Percentiles rank a stretch among this genome's conserved stretches.
Conservation (phyloP, 2,329 filamentous ascomycete species). For the Seiridium cupressi region DNA sequence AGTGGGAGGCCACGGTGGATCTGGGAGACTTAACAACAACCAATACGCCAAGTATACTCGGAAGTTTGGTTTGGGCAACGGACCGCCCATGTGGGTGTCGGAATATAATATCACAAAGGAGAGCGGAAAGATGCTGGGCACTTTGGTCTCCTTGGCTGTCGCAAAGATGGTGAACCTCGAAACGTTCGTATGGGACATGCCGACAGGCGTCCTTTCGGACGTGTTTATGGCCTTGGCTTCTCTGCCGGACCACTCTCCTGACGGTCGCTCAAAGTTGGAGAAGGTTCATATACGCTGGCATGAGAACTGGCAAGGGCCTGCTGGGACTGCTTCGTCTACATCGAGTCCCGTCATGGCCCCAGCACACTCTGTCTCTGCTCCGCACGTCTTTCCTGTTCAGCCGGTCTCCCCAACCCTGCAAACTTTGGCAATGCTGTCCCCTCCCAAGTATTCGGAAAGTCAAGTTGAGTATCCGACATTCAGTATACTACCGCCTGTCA, state of each 20-base stretch:
- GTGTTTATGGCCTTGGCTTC: constrained; percentile 73
- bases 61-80: constrained; percentile 84
- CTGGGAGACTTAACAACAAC: constrained; percentile 43
- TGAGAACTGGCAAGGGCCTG: constrained; percentile 57
- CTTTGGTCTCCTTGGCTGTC: constrained; percentile 75
- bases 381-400: constrained; percentile 20
- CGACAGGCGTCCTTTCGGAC: constrained; percentile 76
- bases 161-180: constrained; percentile 80
- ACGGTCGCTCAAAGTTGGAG: constrained; percentile 64
- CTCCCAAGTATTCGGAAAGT: constrained; percentile 48
- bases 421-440: constrained; percentile 21
- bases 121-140: constrained; percentile 85
- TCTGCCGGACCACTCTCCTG: constrained; percentile 58
- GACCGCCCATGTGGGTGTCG: constrained; percentile 72
- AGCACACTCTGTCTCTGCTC: constrained; percentile 21
- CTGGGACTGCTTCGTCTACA: constrained; percentile 32
- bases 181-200: constrained; percentile 87
- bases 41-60: constrained; percentile 76
- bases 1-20: constrained; percentile 13
- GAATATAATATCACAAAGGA: constrained; percentile 83
- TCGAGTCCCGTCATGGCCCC: constrained; percentile 19
- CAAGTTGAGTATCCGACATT: constrained; percentile 77
- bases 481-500: constrained; percentile 72
- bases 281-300: constrained; percentile 82
- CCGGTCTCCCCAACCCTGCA: constrained; percentile 21